Base-by-base conservation (phyloP, 2,329 filamentous ascomycete species). In the Zymoseptoria tritici region DNA sequence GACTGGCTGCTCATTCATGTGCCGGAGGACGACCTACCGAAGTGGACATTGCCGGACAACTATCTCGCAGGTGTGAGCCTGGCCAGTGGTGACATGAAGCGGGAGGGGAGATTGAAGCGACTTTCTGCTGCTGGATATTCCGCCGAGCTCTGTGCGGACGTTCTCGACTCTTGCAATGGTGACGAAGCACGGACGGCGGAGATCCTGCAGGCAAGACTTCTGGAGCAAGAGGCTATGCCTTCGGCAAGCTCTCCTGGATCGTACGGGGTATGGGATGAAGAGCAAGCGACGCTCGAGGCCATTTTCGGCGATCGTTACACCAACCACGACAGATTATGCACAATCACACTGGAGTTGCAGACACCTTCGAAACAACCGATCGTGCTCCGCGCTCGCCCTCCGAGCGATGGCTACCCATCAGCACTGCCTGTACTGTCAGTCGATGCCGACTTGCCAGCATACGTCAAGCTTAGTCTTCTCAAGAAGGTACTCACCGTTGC, bases 1-100 rank as follows among this genome's bases (percentile, higher is more conserved):
- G 93, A 97, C 73, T 99, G 94, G 94, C 81, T 99, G 16, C 82
- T 99, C 54, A 92, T 97, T 56, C 93, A 99, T 74, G 91, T 99
- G 2, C 94, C 94, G 1, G 94, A 99, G 72, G 94, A 99, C 71
- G 94, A 97, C 69, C 78, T 97, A n/a, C 94, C 94, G 1, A 80
- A 83, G 6, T 97, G 93, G 91, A 90, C 90, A 67, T 78, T 99
- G 50, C 94, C 94, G 0, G 92, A 95, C 75, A 89, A 87, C 62
- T 99, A 99, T 73, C 86, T 89, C 9, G 93, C 92, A 26, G 94
- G 94, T 21, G 87, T 97, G 24, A 91, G 87, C 52, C 86, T 99
- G 64, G 93, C 87, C 1, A 89, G 89, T 55, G 88, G 86, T 6
- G 88, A 97, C 71, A 74, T 97, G 62, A 89, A 85, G 71, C 84